Evolutionary conservation across 129 eudicot genomes (phyloP).

Genomic region (Oenanthe sinensis): DNA sequence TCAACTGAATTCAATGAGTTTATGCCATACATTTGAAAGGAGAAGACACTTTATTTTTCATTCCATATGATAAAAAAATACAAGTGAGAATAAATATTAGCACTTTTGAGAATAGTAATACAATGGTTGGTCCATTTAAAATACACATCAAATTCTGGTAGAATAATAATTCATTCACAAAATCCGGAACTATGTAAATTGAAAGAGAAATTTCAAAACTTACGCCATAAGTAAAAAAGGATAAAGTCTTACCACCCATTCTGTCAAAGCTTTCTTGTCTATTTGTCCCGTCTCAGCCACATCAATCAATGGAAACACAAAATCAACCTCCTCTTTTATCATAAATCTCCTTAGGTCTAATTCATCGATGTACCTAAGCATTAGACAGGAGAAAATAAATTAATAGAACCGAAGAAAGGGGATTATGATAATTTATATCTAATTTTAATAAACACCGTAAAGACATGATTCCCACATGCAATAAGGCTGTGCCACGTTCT

Average conservation of each 20-base stretch:
- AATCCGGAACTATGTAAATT: neutral
- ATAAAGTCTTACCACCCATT: constrained; percentile 76
- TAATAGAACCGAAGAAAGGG: neutral
- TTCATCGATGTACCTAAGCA: constrained; percentile 61
- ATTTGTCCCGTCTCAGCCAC: constrained; percentile 60
- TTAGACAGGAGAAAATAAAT: neutral
- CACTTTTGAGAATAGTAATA: neutral
- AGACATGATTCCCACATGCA: constrained; percentile 33
- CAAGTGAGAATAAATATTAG: neutral
- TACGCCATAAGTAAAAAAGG: constrained; percentile 3
- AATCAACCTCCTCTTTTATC: constrained; percentile 82
- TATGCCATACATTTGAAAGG: no score
- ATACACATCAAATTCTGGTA: neutral
- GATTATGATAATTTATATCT: neutral
- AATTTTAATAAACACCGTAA: neutral
- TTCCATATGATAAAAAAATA: neutral
- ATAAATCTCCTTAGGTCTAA: constrained; percentile 66
- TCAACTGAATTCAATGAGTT: neutral
- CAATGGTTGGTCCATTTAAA: neutral
- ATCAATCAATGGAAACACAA: constrained; percentile 64
- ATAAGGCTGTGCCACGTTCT: constrained; percentile 66
- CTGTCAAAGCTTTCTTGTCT: constrained; percentile 49
- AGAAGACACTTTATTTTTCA: neutral
- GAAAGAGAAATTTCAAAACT: neutral
- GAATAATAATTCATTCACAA: neutral